These are phyloP conservation scores for Capronia epimyces DNA, from an alignment of 2,329 filamentous ascomycete species.

Conservation along the genomic window DNA sequence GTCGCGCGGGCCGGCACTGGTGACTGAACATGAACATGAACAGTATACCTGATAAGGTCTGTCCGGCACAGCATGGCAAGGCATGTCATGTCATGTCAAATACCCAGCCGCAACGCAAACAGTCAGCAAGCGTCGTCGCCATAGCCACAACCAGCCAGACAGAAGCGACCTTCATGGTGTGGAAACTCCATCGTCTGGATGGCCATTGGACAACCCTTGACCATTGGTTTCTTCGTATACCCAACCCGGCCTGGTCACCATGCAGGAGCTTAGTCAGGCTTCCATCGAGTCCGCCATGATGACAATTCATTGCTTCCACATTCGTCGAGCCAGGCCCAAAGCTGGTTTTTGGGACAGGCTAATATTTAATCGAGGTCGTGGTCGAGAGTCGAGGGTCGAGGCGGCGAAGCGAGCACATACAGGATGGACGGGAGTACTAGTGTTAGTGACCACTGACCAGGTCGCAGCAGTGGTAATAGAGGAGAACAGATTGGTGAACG, in stretches of 20 bases:
- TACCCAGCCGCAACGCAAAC: conserved; percentile 6
- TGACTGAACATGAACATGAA: no score
- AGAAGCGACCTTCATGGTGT: conserved; percentile 1
- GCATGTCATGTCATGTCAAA: no score
- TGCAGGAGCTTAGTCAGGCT: conserved; percentile 20
- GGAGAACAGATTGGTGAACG: no score
- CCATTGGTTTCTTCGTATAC: conserved; percentile 7
- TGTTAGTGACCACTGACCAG: no score
- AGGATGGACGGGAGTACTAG: no score
- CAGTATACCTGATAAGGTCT: no score
- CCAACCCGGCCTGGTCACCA: conserved; percentile 8
- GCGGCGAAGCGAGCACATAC: no score
- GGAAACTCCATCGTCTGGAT: not conserved
- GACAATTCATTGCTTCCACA: not conserved
- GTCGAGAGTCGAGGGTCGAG: no score
- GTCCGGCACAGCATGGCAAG: no score
- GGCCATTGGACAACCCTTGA: conserved; percentile 5
- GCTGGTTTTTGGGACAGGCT: no score
- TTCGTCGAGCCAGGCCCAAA: not conserved
- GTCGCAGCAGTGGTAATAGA: no score
- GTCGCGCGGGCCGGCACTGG: no score
- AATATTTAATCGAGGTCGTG: not conserved
- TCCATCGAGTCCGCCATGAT: not conserved
- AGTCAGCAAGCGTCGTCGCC: conserved; percentile 13
- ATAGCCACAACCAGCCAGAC: conserved; percentile 7